Percentiles rank a stretch among this genome's conserved stretches.
These are phyloP conservation scores for Paraphoma sp. DNA, from an alignment of 2,329 filamentous ascomycete species.

Conservation along the genomic window DNA sequence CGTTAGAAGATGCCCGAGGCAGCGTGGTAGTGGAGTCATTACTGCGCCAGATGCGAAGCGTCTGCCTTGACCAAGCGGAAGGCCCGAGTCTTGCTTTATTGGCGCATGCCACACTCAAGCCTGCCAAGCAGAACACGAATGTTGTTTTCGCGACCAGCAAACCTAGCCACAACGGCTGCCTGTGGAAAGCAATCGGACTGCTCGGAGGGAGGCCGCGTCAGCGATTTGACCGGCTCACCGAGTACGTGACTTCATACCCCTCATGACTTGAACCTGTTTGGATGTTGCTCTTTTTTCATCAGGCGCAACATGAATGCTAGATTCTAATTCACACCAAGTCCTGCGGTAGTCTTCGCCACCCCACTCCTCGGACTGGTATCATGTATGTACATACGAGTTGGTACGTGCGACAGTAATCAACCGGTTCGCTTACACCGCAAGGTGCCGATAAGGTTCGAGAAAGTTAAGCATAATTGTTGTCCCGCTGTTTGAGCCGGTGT, in stretches of 20 bases:
- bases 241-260: neutral
- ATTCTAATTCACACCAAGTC: too few species aligned
- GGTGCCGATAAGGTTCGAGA: conserved; percentile 45
- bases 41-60: conserved; percentile 21
- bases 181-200: conserved; percentile 19
- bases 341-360: too few species aligned
- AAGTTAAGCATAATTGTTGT: conserved; percentile 46
- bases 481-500: conserved; percentile 32
- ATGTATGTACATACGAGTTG: neutral
- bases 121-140: conserved; percentile 42
- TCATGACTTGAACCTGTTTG: too few species aligned
- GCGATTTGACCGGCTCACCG: conserved; percentile 18
- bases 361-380: too few species aligned
- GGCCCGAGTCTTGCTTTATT: conserved; percentile 37
- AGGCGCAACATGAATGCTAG: too few species aligned
- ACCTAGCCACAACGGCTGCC: conserved; percentile 25
- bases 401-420: conserved; percentile 12
- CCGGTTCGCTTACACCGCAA: conserved; percentile 35
- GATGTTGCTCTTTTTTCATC: too few species aligned
- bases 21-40: conserved; percentile 22
- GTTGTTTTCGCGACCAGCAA: conserved; percentile 39
- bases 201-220: conserved; percentile 41
- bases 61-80: conserved; percentile 37
- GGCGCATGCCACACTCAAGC: conserved; percentile 40
- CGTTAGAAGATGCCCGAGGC: conserved; percentile 25